Conservation (phyloP, 768 basidiomycete species). For the Termitomyces sp. region DNA sequence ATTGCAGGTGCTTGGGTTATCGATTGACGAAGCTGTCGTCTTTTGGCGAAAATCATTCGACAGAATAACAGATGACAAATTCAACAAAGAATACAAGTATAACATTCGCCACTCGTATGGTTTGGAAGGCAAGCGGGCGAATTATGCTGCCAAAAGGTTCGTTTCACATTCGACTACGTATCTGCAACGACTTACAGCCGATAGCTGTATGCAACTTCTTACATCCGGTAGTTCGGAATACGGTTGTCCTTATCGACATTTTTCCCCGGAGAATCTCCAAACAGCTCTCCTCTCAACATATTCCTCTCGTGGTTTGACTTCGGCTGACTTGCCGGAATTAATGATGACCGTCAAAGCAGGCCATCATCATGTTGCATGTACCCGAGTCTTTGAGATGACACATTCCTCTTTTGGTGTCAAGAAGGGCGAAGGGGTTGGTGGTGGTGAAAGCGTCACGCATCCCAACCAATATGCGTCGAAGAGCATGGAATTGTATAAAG, state of each 20-base stretch:
- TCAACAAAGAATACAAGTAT: constrained; percentile 97
- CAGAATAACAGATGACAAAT: constrained; percentile 83
- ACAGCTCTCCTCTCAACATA: constrained; percentile 68
- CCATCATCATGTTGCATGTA: constrained; percentile 95
- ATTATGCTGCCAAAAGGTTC: constrained; percentile 90
- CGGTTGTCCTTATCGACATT: constrained; percentile 94
- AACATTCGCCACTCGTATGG: constrained; percentile 96
- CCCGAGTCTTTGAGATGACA: constrained; percentile 93
- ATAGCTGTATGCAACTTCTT: constrained; percentile 87
- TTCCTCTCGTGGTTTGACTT: constrained; percentile 55
- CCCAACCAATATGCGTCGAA: constrained; percentile 86
- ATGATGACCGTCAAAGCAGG: constrained; percentile 68
- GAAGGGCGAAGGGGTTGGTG: constrained; percentile 86
- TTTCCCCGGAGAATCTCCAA: constrained; percentile 76
- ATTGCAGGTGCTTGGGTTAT: constrained; percentile 78
- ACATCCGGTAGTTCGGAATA: constrained; percentile 52
- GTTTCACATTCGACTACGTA: neutral
- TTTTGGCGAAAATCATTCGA: constrained; percentile 93
- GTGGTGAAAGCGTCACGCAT: constrained; percentile 85
- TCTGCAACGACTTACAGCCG: neutral
- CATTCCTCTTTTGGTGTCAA: constrained; percentile 66
- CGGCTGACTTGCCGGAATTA: constrained; percentile 76
- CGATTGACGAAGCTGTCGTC: constrained; percentile 87
- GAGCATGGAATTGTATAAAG: constrained; percentile 61
- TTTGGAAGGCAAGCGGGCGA: constrained; percentile 88